Base-by-base conservation (phyloP, 805 yeast species). In the Cyberlindnera amylophila region DNA sequence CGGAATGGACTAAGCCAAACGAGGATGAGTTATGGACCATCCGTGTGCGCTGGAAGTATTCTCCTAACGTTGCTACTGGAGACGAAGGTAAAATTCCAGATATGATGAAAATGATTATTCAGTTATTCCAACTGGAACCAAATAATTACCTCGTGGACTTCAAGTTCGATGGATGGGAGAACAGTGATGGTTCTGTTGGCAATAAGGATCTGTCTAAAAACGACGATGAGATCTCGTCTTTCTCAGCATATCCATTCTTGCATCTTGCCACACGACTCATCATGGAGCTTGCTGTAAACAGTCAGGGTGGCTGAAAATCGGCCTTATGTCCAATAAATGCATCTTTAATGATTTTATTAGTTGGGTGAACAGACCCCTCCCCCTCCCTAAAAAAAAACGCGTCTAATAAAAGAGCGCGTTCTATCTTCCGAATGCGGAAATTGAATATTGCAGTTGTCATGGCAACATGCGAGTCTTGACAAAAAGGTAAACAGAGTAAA, bases 21-120 rank as follows among this genome's bases (percentile, higher is more conserved):
- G 96, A 90, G 54, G 96, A 90, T 57, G 96, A 90, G 56, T 69
- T 89, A 39, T 91, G 98, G 98, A 91, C 96, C 1, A 91, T 91
- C 44, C 76, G 87, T 52, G 97, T 91, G 14, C 79, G 97, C 54
- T 93, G 98, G 98, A 82, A 76, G 64, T 89, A 88, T 57, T 72
- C 75, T 16, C 70, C 71, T 58, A 70, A 57, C 21, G 56, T 61
- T 46, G 54, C 33, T 42, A 44, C 41, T 21, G 53, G 16, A 6
- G 47, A 46, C 4, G 35, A 47, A 5, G 35, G 38, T 8, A 44
- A 65, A 29, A 70, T 74, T 12, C 86, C 89, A 7, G 95, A 88
- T 61, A 68, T 83, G 68, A 86, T 91, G 91, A 91, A 86, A 67
- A 91, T 93, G 96, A 93, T 90, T 56, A 93, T 93, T 45, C 99